Percentiles rank a stretch among this genome's conserved stretches.
Evolutionary conservation across 2,329 filamentous ascomycete genomes (phyloP).

Genomic region (Curvularia hawaiiensis): DNA sequence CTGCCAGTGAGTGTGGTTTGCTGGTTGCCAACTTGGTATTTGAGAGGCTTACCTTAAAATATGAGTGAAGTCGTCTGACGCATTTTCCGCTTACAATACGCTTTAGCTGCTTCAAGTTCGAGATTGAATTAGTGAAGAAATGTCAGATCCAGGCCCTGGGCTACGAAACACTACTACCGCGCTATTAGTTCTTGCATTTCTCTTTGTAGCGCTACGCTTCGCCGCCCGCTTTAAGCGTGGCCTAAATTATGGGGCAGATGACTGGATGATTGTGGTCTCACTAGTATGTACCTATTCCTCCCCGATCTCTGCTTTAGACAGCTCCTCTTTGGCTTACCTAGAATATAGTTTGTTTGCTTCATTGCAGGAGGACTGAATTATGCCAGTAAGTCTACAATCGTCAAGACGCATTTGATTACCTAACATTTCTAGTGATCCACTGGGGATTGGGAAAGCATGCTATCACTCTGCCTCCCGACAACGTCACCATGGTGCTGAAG

Average conservation of each 20-base stretch:
- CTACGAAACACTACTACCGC: slow-evolving; percentile 3
- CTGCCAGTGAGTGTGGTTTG: neutral
- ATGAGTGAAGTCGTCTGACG: neutral
- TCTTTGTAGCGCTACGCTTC: slow-evolving; percentile 7
- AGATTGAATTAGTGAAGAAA: neutral
- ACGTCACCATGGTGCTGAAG: slow-evolving; percentile 6
- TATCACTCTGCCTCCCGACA: neutral
- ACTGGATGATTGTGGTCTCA: slow-evolving; percentile 13
- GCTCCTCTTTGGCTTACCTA: slow-evolving; percentile 17
- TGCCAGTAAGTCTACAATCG: neutral
- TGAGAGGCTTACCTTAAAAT: neutral
- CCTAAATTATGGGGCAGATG: slow-evolving; percentile 9
- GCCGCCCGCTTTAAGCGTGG: neutral
- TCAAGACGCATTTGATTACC: neutral
- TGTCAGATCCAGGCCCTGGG: neutral
- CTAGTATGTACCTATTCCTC: slow-evolving; percentile 1
- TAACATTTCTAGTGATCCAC: slow-evolving; percentile 1
- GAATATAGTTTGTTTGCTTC: slow-evolving; percentile 3
- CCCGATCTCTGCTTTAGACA: neutral
- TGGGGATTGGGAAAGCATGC: slow-evolving; percentile 7
- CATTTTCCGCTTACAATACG: neutral
- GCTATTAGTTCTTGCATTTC: neutral
- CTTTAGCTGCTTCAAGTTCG: neutral
- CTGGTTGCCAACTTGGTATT: neutral
- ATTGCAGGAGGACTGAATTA: slow-evolving; percentile 1